Evolutionary conservation across 2,329 filamentous ascomycete species (phyloP).

Genomic region (Paracamarosporium sp.): DNA sequence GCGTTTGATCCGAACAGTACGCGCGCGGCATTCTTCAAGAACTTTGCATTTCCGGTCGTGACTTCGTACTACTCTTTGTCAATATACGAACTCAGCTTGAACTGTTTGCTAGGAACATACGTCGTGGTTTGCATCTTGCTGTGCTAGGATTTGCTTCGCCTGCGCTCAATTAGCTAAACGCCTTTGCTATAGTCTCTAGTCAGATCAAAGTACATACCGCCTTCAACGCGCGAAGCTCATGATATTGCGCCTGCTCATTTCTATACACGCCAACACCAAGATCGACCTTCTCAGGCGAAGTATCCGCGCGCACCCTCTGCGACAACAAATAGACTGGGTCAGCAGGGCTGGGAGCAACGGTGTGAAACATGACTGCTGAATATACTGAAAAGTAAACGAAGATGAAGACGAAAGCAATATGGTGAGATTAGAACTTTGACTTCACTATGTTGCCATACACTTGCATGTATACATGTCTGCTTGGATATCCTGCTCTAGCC

Average conservation of each 20-base stretch:
- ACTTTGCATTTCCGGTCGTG: constrained; percentile 42
- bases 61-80: constrained; percentile 49
- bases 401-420: not conserved
- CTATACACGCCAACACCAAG: constrained; percentile 48
- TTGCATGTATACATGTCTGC: not conserved
- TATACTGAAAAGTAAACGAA: not conserved
- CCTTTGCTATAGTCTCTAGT: constrained; percentile 12
- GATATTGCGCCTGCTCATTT: constrained; percentile 40
- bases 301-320: constrained; percentile 36
- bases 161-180: not conserved
- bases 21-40: constrained; percentile 34
- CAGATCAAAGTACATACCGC: constrained; percentile 15
- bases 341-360: constrained; percentile 29
- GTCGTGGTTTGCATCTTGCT: constrained; percentile 20
- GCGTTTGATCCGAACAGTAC: constrained; percentile 39
- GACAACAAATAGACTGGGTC: constrained; percentile 47
- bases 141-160: constrained; percentile 16
- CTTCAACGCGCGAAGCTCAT: constrained; percentile 38
- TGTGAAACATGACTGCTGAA: constrained; percentile 2
- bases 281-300: constrained; percentile 41
- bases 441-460: not conserved
- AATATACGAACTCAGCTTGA: too few species aligned
- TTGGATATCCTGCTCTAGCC: not conserved
- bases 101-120: too few species aligned
- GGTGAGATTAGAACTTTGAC: not conserved